Evolutionary conservation across 176 grass and related monocot genomes (phyloP).

Genomic region (Ampelocalamus luodianensis): DNA sequence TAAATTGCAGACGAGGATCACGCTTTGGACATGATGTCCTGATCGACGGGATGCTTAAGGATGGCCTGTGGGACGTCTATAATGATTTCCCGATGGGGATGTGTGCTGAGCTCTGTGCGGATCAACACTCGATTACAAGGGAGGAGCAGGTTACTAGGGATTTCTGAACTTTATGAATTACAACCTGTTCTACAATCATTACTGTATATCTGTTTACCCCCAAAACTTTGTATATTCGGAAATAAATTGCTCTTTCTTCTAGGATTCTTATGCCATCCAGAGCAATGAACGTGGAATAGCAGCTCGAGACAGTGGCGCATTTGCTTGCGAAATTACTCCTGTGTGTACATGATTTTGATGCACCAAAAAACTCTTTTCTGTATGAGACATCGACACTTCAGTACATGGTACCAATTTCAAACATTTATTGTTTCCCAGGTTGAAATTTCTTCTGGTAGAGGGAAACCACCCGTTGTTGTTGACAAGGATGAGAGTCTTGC

Average conservation of each 20-base stretch:
- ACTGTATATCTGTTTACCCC: not conserved
- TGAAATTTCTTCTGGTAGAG: conserved; percentile 83
- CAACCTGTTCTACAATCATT: not conserved
- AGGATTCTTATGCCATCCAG: conserved; percentile 86
- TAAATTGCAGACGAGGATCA: conserved; percentile 70
- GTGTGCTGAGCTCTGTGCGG: conserved; percentile 83
- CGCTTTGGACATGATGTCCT: conserved; percentile 81
- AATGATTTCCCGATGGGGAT: conserved; percentile 94
- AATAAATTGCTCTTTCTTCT: conserved; percentile 13
- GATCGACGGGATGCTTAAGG: conserved; percentile 91
- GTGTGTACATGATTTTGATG: conserved; percentile 44
- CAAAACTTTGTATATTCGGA: not conserved
- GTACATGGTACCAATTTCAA: conserved; percentile 19
- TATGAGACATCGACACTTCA: not conserved
- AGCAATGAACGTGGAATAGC: conserved; percentile 83
- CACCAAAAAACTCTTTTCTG: not conserved
- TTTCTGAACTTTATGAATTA: not conserved
- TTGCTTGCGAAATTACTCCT: conserved; percentile 88
- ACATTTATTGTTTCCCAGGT: conserved; percentile 55
- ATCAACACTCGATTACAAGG: conserved; percentile 66
- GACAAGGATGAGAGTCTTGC: conserved; percentile 91
- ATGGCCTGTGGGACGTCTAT: conserved; percentile 93
- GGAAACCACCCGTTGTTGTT: conserved; percentile 63
- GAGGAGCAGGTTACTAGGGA: conserved; percentile 69
- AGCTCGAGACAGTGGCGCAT: conserved; percentile 66